Evolutionary conservation across 805 yeast species (phyloP).

Genomic region (Metschnikowia cerradonensis): DNA sequence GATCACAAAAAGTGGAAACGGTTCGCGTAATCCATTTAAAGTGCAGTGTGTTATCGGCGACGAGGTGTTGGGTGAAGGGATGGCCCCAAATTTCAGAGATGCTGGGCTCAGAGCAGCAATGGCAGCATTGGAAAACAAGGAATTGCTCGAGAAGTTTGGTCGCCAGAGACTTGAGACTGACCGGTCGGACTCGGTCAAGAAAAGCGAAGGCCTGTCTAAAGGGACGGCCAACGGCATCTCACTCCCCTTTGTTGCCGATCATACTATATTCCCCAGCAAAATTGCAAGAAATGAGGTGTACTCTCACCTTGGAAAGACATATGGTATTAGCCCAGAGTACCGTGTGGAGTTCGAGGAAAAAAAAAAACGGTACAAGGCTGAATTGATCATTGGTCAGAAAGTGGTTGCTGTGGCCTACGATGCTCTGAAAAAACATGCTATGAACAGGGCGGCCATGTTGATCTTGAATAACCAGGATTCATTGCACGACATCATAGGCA

Average conservation of each 20-base stretch:
- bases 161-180: slow-evolving; percentile 41
- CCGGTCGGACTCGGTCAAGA: slow-evolving; percentile 12
- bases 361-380: slow-evolving; percentile 22
- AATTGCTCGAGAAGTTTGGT: slow-evolving; percentile 60
- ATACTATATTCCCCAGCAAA: slow-evolving; percentile 26
- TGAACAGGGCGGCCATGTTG: slow-evolving; percentile 39
- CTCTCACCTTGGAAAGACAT: slow-evolving; percentile 33
- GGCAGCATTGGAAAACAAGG: slow-evolving; percentile 60
- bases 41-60: slow-evolving; percentile 66
- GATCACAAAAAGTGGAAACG: slow-evolving; percentile 44
- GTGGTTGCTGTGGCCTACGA: slow-evolving; percentile 32
- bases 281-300: slow-evolving; percentile 38
- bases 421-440: slow-evolving; percentile 36
- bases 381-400: slow-evolving; percentile 27
- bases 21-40: slow-evolving; percentile 46
- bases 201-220: background rate
- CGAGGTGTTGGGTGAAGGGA: slow-evolving; percentile 68
- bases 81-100: slow-evolving; percentile 62
- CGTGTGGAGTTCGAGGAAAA: slow-evolving; percentile 21
- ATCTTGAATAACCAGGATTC: slow-evolving; percentile 25
- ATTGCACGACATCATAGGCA: slow-evolving; percentile 13
- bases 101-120: slow-evolving; percentile 88
- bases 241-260: slow-evolving; percentile 29
- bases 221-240: background rate
- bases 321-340: slow-evolving; percentile 36